Evolutionary conservation across 495 filamentous ascomycete species (phyloP), one percentile per base, ranked within the genome.

Genomic region (Mytilinidion resinicola): DNA sequence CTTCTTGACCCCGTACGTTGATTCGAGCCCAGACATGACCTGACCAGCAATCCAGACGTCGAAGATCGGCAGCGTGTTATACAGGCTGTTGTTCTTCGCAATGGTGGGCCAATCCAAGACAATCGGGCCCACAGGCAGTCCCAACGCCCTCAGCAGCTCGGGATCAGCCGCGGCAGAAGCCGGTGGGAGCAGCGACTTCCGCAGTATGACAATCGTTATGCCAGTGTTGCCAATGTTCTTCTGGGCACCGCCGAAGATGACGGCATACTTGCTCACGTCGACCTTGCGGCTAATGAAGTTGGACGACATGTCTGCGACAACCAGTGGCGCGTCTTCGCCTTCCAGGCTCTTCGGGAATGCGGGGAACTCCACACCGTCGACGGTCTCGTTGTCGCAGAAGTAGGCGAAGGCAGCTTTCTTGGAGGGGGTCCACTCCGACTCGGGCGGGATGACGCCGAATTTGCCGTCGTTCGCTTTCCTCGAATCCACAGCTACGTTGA

Each of bases 21-120:
- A 33, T 21, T 92, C 75, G 3, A 91, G 75, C 49, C 79, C 78
- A 42, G 80, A 78, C 75, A 96, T 85, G 33, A 97, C 91, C 65
- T 88, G 81, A 30, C 89, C 87, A 19, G 90, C 89, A 55, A 97
- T 82, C 78, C 84, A 96, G 51, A 97, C 86, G 64, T 89, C 89
- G 72, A 96, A 96, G 65, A 97, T 96, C 59, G 88, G 89, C 25
- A 97, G 78, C 2, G 92, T 97, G 75, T 96, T 96, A 75, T 96
- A 96, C 52, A 97, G 77, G 60, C 84, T 89, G 75, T 90, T 90
- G 73, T 91, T 90, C 77, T 91, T 91, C 17, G 88, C 85, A 38
- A 88, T 82, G 0, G 80, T 86, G 47, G 86, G 80, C 71, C 91
- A 97, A 70, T 89, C 82, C 42, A 96, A 74, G 39, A 96, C 81